Base-by-base conservation (phyloP, 148 eudicot genomes). In the Mesembryanthemum crystallinum region DNA sequence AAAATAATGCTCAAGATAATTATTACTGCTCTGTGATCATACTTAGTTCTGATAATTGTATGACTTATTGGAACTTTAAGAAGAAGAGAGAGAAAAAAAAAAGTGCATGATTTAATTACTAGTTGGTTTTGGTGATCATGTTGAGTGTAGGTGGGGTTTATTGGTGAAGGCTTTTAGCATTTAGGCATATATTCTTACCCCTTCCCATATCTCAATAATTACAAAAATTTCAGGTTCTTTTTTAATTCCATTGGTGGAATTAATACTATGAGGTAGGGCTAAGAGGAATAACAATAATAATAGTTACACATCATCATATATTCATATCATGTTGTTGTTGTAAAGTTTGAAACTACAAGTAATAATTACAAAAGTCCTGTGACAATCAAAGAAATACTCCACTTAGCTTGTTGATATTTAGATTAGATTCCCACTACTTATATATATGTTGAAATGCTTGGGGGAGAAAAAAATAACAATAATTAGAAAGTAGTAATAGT, bases 111-210 rank as follows among this genome's bases (percentile, higher is more conserved):
- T 39, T 60, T 69, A 35, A 35, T 28, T 9, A 18, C n/a, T 29
- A 12, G 57, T 67, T 39, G 71, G 37, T 68, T 60, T 42, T 42
- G 74, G 32, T 69, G 79, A 76, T 69, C 73, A 76, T 69, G 60
- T 39, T 68, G 35, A 42, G 20, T 76, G 43, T 4, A 68, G 67
- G 57, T 57, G 59, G 47, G 24, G 27, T 58, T 43, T 25, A 57
- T 67, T 77, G 59, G 74, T 77, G 68, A 57, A 59, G 29, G 25
- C 28, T 57, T 54, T n/a, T n/a, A n/a, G n/a, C 35, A 58, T 23
- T 73, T 61, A 45, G 64, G 79, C 74, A 77, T 77, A 76, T 76
- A 69, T 49, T 69, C 73, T 20, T 43, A 55, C 72, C 64, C 21
- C 73, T 14, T 64, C 30, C 12, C 13, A 9, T 13, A 9, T 45